These are phyloP conservation scores for Fomitiporia mediterranea DNA, from an alignment of 1,284 basidiomycete genomes.

Conservation along the genomic window DNA sequence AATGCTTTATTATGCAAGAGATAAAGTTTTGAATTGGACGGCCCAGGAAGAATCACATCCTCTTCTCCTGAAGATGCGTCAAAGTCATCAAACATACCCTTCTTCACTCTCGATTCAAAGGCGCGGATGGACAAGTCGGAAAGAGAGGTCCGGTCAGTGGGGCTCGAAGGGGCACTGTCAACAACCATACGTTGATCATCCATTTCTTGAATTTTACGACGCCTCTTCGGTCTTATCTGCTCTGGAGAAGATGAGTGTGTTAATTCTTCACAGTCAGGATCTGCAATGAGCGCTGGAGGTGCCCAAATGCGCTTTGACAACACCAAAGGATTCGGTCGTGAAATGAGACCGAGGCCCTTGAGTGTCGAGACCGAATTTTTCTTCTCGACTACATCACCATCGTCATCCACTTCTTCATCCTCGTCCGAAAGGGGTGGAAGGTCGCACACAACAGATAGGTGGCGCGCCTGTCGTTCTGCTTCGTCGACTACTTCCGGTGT, in stretches of 20 bases:
- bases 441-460: neutral
- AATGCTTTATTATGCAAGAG: slow-evolving; percentile 14
- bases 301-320: slow-evolving; percentile 19
- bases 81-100: slow-evolving; percentile 15
- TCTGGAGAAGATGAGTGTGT: neutral
- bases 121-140: slow-evolving; percentile 4
- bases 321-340: slow-evolving; percentile 15
- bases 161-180: neutral
- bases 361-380: slow-evolving; percentile 6
- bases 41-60: slow-evolving; percentile 3
- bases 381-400: neutral
- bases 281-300: slow-evolving; percentile 7
- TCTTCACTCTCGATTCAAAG: slow-evolving; percentile 6
- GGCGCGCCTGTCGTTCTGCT: neutral
- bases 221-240: slow-evolving; percentile 1
- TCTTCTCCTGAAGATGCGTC: slow-evolving; percentile 19
- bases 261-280: slow-evolving; percentile 13
- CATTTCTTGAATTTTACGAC: neutral
- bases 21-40: slow-evolving; percentile 17
- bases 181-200: neutral
- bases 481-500: slow-evolving; percentile 15
- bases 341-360: slow-evolving; percentile 16
- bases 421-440: slow-evolving; percentile 8
- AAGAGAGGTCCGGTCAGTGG: slow-evolving; percentile 4
- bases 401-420: slow-evolving; percentile 6